Conservation (phyloP, 805 yeast species). For the Millerago galiae region DNA sequence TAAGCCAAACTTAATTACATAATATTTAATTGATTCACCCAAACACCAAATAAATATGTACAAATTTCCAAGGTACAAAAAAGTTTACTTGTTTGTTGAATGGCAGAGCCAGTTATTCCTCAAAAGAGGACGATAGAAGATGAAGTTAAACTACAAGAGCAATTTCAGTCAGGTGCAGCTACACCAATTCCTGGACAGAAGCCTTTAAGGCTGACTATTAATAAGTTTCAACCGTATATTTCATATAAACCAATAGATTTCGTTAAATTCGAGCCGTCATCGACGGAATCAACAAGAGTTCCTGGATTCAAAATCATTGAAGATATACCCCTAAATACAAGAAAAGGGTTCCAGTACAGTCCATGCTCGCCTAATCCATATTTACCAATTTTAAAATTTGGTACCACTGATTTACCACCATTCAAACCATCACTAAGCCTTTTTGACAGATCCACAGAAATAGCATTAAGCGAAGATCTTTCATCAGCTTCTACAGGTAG, state of each 20-base stretch:
- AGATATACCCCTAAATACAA: constrained; percentile 70
- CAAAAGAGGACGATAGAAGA: constrained; percentile 1
- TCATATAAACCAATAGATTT: constrained; percentile 19
- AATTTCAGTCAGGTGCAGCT: not conserved
- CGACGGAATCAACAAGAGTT: not conserved
- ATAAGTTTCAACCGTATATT: constrained; percentile 21
- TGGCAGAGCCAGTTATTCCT: not conserved
- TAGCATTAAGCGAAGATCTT: constrained; percentile 34
- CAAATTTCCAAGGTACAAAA: not conserved
- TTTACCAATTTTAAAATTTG: constrained; percentile 51
- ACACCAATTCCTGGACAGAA: constrained; percentile 1
- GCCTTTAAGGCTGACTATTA: constrained; percentile 3
- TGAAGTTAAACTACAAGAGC: not conserved
- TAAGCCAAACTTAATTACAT: no score
- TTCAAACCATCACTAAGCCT: constrained; percentile 47
- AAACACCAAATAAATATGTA: not conserved
- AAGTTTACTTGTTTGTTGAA: not conserved
- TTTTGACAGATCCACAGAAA: constrained; percentile 65
- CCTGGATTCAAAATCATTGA: constrained; percentile 42
- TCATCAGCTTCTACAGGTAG: constrained; percentile 46
- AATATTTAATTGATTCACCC: not conserved
- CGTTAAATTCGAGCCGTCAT: constrained; percentile 10
- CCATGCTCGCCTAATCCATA: constrained; percentile 69
- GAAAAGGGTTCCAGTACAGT: constrained; percentile 73
- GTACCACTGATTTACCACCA: constrained; percentile 72